Evolutionary conservation across 192 early-diverging fungal genomes (phyloP).

Genomic region (Funneliformis mosseae): DNA sequence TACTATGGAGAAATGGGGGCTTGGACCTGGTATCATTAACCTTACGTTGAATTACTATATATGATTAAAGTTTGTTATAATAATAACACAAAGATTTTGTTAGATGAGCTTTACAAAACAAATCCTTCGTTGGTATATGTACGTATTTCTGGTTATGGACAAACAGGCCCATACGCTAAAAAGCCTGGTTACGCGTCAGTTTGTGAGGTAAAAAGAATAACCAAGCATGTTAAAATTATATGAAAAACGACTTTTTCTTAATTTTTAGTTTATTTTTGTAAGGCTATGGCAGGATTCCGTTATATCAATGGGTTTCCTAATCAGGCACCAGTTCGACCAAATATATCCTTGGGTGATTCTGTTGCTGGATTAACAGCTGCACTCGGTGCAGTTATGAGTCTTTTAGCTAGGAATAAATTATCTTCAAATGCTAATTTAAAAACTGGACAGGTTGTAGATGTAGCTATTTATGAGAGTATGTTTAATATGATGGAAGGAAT

Average conservation of each 20-base stretch:
- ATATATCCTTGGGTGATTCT: conserved; percentile 54
- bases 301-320: conserved; percentile 48
- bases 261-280: background rate
- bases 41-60: too few species aligned
- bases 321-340: conserved; percentile 51
- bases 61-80: too few species aligned
- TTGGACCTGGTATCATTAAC: conserved; percentile 54
- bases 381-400: conserved; percentile 43
- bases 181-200: conserved; percentile 55
- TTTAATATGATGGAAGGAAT: conserved; percentile 55
- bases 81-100: background rate
- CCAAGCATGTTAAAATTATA: too few species aligned
- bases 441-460: conserved; percentile 53
- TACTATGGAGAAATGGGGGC: conserved; percentile 59
- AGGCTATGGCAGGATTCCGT: conserved; percentile 49
- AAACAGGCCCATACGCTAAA: conserved; percentile 51
- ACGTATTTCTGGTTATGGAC: conserved; percentile 56
- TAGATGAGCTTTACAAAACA: conserved; percentile 44
- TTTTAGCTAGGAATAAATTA: conserved; percentile 44
- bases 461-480: conserved; percentile 53
- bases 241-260: too few species aligned
- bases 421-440: background rate
- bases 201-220: conserved; percentile 41
- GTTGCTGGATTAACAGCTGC: conserved; percentile 54
- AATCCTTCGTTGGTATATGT: conserved; percentile 52